Base-by-base conservation (phyloP, 495 filamentous ascomycete species). In the Neurospora sp. region DNA sequence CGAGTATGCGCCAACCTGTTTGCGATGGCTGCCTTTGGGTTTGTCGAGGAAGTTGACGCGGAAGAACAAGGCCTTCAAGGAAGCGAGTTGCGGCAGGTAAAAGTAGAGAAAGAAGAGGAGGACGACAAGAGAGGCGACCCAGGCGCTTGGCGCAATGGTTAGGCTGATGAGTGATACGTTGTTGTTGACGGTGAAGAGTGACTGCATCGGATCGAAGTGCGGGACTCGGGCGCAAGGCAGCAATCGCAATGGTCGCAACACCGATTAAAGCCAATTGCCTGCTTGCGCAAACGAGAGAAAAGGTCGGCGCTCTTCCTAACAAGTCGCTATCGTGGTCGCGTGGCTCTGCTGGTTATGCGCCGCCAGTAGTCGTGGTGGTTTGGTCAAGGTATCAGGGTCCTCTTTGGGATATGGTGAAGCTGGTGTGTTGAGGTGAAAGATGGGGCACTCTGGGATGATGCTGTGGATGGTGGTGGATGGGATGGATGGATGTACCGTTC, bases 111-210 rank as follows among this genome's bases (percentile, higher is more conserved):
- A 86, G 71, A 85, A 74, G 71, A 92, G 80, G 21, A 84, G 76
- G 69, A 89, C 78, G 71, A 87, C 76, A 73, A 89, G 82, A 45
- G 81, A 79, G 31, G 79, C 83, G 74, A 89, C 77, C 76, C 84
- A 86, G 72, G 87, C 84, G 77, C 84, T 84, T 17, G 87, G 86
- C 37, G 85, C 85, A 78, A 89, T 84, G 72, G 81, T 82, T 69
- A 89, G 77, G 77, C 85, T 86, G 72, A 89, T 73, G 59, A 89
- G 81, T 62, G 86, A 82, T 75, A 86, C 82, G 80, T 87, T 82
- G 82, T 85, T 88, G 77, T 88, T 82, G 74, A 89, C 81, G 39
- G 84, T 85, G 74, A 89, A 78, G 76, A 86, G 79, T 24, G 84
- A 83, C 77, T 78, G 79, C 85, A 86, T 85, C 78, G 79, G 79